These are phyloP conservation scores for Solanum virginianum DNA, from an alignment of 257 asterid species.

Conservation along the genomic window DNA sequence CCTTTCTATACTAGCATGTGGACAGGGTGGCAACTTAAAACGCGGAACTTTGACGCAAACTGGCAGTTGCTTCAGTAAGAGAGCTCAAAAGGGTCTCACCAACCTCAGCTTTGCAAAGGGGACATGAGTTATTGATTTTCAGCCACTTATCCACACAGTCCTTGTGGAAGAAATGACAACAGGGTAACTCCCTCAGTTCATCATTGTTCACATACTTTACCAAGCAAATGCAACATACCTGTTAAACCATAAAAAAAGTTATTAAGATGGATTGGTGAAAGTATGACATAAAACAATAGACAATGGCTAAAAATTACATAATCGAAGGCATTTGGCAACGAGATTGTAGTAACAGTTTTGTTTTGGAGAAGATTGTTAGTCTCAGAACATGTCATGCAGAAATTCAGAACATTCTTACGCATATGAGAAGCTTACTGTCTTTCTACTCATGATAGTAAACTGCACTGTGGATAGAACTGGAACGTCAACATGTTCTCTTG, in stretches of 20 bases:
- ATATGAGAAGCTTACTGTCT: not conserved
- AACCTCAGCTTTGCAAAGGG: slow-evolving; percentile 91
- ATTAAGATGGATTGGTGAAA: not conserved
- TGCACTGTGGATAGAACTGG: not conserved
- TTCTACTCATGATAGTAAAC: not conserved
- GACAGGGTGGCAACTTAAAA: not conserved
- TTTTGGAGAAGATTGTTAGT: not conserved
- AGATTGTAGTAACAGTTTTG: not conserved
- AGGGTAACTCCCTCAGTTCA: slow-evolving; percentile 77
- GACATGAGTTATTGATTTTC: slow-evolving; percentile 77
- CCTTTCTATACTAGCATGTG: not conserved
- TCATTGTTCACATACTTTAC: slow-evolving; percentile 76
- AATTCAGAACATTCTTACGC: not conserved
- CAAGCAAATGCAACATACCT: slow-evolving; percentile 96
- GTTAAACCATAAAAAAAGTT: not conserved
- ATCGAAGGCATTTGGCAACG: not conserved
- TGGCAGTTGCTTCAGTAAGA: slow-evolving; percentile 51
- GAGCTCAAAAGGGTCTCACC: slow-evolving; percentile 58
- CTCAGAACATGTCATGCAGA: not conserved
- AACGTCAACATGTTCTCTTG: not conserved
- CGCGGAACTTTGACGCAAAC: slow-evolving; percentile 17
- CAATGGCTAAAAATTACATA: not conserved
- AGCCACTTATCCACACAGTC: slow-evolving; percentile 97
- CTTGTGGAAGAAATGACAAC: slow-evolving; percentile 86
- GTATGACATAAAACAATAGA: not conserved